These are phyloP conservation scores for Crithidia brevicula DNA, from an alignment of 208 protist genomes.

Conservation along the genomic window DNA sequence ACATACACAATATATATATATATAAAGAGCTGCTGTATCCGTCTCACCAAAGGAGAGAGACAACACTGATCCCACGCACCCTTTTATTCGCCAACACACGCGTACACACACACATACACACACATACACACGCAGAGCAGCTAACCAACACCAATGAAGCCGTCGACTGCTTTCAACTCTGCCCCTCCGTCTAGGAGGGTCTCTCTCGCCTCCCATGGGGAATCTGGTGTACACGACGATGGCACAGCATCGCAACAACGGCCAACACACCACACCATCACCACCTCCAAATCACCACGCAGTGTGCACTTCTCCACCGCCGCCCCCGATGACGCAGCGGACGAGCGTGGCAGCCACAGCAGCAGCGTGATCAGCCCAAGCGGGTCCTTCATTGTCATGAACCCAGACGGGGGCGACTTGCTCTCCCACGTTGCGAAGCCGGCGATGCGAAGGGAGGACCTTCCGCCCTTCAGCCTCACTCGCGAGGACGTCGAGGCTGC, in stretches of 20 bases:
- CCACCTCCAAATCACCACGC: conserved; percentile 5
- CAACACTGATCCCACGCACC: too few relatives aligned
- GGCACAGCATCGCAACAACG: not conserved
- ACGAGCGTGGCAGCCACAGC: not conserved
- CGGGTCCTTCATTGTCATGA: not conserved
- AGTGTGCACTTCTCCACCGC: not conserved
- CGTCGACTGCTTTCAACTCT: not conserved
- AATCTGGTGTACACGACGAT: not conserved
- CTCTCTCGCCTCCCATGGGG: too few relatives aligned
- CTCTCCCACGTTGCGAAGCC: not conserved
- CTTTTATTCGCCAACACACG: too few relatives aligned
- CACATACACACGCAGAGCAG: too few relatives aligned
- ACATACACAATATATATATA: too few relatives aligned
- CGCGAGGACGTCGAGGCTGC: conserved; percentile 88
- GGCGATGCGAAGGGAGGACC: not conserved
- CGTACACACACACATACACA: too few relatives aligned
- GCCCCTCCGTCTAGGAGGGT: too few relatives aligned
- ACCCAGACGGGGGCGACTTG: conserved; percentile 9
- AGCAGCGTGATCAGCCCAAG: conserved; percentile 15
- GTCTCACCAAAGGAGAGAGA: too few relatives aligned
- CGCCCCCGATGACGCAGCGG: not conserved
- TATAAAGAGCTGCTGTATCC: too few relatives aligned
- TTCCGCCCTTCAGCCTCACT: conserved; percentile 54
- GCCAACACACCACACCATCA: not conserved
- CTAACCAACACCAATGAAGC: too few relatives aligned